Evolutionary conservation across 352 stramenopile genomes (phyloP), one percentile per base, ranked within the genome.

Genomic region (Pythium pyrilobum): DNA sequence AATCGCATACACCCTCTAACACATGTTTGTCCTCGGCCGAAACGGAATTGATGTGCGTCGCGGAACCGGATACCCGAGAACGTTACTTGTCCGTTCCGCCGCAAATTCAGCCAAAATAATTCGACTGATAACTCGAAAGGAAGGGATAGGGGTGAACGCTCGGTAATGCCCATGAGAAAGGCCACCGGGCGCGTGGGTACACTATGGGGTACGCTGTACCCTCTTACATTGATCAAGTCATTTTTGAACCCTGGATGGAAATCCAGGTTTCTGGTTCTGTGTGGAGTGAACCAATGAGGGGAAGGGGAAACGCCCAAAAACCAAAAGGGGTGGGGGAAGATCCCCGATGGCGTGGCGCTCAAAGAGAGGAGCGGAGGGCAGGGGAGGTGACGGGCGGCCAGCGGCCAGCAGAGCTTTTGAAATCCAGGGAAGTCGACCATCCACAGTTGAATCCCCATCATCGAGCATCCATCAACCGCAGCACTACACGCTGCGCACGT

Each of bases 91-190:
- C 12, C n/a, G 39, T 50, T 57, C 39, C 50, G 27, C 9, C 21
- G 15, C 36, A 4, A 40, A 52, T n/a, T 7, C 41, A 52, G 36
- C 27, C 38, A 25, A 37, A 33, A 44, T 40, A 34, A 29, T 57
- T 57, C 50, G 25, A 41, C 50, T 57, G 50, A 57, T 57, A 50
- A 50, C 50, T 44, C 50, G 42, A 52, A 45, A 42, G 42, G 31
- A 36, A 52, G 39, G 40, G 42, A 24, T 57, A 57, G 50, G 50
- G 50, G 0, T 16, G 21, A 29, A 16, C 6, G 31, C 20, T 40
- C 13, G 5, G 7, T 32, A 49, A 18, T 43, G 28, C 8, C 32
- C 38, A 50, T 42, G 40, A 57, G 34, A 57, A 57, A 50, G 50
- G 50, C 11, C 50, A 41, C 25, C 31, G 31, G 29, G 44, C 32